A percentile compares a stretch with the other conserved stretches of the same genome.
These are phyloP conservation scores for Epichloe aotearoae DNA, from an alignment of 2,329 filamentous ascomycete species.

Conservation along the genomic window DNA sequence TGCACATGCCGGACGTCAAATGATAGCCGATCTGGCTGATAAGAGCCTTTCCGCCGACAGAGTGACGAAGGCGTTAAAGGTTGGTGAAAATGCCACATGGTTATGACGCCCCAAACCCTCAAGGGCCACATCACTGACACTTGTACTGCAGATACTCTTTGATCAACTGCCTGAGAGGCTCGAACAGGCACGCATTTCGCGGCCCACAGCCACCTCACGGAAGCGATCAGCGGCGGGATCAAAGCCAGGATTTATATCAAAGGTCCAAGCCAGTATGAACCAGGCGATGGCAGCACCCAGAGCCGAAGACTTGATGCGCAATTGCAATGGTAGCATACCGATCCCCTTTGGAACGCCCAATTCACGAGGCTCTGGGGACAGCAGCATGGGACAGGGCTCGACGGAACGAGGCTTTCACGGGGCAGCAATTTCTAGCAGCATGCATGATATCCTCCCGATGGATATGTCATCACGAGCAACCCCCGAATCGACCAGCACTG, in stretches of 20 bases:
- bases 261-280: conserved; percentile 17
- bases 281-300: conserved; percentile 20
- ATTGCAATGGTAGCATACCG: conserved; percentile 13
- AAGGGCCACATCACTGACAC: conserved; percentile 2
- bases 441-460: conserved; percentile 31
- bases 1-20: conserved; percentile 71
- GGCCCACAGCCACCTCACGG: conserved; percentile 27
- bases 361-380: conserved; percentile 21
- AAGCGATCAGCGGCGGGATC: conserved; percentile 40
- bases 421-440: conserved; percentile 23
- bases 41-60: conserved; percentile 82
- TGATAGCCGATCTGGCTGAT: conserved; percentile 64
- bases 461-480: conserved; percentile 31
- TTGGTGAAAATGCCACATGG: conserved; percentile 27
- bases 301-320: conserved; percentile 21
- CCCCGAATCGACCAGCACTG: conserved; percentile 31
- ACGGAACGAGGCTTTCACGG: conserved; percentile 20
- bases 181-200: conserved; percentile 33
- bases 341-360: conserved; percentile 12
- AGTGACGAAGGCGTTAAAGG: conserved; percentile 64
- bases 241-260: conserved; percentile 22
- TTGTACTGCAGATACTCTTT: conserved; percentile 52
- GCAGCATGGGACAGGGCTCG: conserved; percentile 15
- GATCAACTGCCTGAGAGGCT: conserved; percentile 67
- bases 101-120: not conserved